Evolutionary conservation across 2,329 filamentous ascomycete genomes (phyloP).

Genomic region (Anthostomella pinea): DNA sequence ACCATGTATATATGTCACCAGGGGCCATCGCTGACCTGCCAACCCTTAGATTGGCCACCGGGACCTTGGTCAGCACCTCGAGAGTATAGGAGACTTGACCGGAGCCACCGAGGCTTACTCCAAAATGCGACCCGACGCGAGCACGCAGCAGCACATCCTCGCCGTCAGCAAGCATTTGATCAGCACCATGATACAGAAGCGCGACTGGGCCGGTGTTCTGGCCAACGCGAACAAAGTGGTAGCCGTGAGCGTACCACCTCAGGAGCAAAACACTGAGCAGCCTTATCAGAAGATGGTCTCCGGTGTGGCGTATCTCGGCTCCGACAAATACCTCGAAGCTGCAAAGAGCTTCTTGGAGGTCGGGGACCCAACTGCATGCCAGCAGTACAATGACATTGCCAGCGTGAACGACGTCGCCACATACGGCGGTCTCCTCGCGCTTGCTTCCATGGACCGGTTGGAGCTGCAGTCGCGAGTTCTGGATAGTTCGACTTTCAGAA

Average conservation of each 20-base stretch:
- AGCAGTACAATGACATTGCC: slow-evolving; percentile 67
- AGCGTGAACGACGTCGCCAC: slow-evolving; percentile 86
- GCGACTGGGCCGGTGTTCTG: slow-evolving; percentile 71
- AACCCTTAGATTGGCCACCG: slow-evolving; percentile 83
- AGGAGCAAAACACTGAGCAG: slow-evolving; percentile 46
- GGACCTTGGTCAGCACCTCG: slow-evolving; percentile 81
- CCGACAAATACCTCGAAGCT: slow-evolving; percentile 56
- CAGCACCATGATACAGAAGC: slow-evolving; percentile 70
- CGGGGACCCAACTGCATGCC: slow-evolving; percentile 48
- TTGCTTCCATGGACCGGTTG: slow-evolving; percentile 82
- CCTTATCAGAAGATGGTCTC: slow-evolving; percentile 52
- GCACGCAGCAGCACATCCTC: slow-evolving; percentile 75
- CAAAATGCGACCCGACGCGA: slow-evolving; percentile 89
- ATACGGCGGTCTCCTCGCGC: slow-evolving; percentile 85
- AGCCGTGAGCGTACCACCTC: slow-evolving; percentile 40
- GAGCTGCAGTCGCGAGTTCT: slow-evolving; percentile 75
- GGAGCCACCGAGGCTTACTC: slow-evolving; percentile 74
- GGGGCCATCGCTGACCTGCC: slow-evolving; percentile 4
- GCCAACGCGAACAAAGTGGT: slow-evolving; percentile 62
- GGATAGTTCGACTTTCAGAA: slow-evolving; percentile 76
- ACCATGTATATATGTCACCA: slow-evolving; percentile 1
- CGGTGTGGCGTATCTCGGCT: slow-evolving; percentile 49
- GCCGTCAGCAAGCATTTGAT: slow-evolving; percentile 80
- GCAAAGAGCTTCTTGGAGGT: slow-evolving; percentile 68
- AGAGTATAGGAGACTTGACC: slow-evolving; percentile 70